Evolutionary conservation across 805 yeast genomes (phyloP), one percentile per base, ranked within the genome.

Genomic region (Candida insectalens): DNA sequence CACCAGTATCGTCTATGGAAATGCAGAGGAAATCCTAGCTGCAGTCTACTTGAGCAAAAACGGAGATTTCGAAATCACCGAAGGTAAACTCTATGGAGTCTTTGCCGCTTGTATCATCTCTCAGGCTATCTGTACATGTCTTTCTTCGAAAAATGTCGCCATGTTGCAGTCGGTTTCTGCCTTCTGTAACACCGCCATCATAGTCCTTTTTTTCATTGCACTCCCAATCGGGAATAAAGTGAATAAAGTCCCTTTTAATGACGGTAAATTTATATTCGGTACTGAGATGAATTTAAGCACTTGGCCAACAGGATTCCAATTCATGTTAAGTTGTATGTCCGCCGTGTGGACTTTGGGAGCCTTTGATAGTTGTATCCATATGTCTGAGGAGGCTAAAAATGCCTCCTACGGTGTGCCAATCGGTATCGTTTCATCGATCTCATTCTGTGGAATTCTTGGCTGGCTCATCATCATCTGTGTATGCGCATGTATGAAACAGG

Each of bases 321-420:
- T 60, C 47, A 51, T 65, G 36, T 22, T 47, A 14, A 37, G 46
- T 5, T 53, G 73, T 41, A 65, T 74, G 72, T 75, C 83, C 1
- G 71, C 76, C 1, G 67, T 77, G 34, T 78, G 85, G 85, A 75
- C 83, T 12, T 77, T 78, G 47, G 80, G 82, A 20, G 74, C 78
- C 0, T 77, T 76, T 51, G 85, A 78, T 52, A 70, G 81, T 3
- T 73, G 78, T 45, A 73, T 78, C 32, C 84, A 78, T 57, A 71
- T 76, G 71, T 62, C 77, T n/a, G 87, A 78, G 50, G 85, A 78
- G 53, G 79, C 80, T 10, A 60, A 61, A 36, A 69, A 75, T 47
- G 78, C 84, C 14, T 60, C 72, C 6, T 60, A 62, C 30, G 71
- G 80, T 12, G 74, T 77, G 3, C 83, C 85, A 6, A 53, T 69